phyloP scores from a whole-genome alignment of 768 basidiomycete species.

The Butyriboletus loyo region DNA sequence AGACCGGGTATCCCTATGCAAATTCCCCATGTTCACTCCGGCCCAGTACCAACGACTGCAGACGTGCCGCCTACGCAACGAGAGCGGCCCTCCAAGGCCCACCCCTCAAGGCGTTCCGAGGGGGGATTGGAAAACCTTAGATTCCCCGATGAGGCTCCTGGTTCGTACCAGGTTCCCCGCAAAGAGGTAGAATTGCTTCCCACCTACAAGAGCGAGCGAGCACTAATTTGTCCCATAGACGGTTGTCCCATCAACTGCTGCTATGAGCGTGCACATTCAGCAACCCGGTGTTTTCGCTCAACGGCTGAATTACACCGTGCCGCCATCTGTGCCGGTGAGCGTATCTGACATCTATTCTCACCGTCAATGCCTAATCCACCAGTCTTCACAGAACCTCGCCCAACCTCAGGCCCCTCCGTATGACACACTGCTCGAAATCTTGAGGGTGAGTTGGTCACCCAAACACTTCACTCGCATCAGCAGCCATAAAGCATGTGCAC shows the following conservation, averaged over 20 bases:
- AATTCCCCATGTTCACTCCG: neutral
- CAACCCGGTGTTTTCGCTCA: neutral
- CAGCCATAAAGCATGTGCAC: neutral
- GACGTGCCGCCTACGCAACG: neutral
- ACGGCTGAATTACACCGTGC: too few species aligned
- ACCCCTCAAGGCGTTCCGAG: neutral
- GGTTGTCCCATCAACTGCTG: neutral
- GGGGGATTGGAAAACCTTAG: neutral
- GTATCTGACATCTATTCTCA: neutral
- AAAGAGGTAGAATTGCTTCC: neutral
- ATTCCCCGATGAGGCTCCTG: too few species aligned
- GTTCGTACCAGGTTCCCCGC: neutral
- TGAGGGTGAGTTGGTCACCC: neutral
- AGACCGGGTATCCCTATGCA: too few species aligned
- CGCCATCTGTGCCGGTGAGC: neutral
- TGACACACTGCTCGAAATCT: conserved; percentile 1
- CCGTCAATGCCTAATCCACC: neutral
- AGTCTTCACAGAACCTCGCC: neutral
- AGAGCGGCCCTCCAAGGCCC: neutral
- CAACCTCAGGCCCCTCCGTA: neutral
- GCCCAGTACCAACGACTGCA: neutral
- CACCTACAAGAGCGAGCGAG: neutral
- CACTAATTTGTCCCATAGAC: neutral
- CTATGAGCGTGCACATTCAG: neutral
- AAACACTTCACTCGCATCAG: neutral